phyloP scores from a whole-genome alignment of 768 basidiomycete genomes.

The Plicaturopsis crispa region DNA sequence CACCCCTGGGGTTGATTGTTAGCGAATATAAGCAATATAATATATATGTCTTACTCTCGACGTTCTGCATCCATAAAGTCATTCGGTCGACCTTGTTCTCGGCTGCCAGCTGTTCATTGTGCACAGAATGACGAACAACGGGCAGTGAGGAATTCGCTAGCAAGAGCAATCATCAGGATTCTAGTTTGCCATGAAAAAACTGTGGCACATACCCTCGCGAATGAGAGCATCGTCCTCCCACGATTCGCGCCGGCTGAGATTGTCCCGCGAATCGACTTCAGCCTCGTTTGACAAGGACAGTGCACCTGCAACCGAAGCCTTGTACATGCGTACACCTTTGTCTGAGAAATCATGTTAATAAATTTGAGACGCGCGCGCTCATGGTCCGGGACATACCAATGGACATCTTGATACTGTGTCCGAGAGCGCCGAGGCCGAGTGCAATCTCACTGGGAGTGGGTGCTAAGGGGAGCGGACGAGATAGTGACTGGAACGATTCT shows the following conservation, averaged over 20 bases:
- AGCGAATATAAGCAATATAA: slow-evolving; percentile 4
- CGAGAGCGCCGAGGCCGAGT: slow-evolving; percentile 42
- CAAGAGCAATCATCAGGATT: neutral
- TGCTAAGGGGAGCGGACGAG: too few species aligned
- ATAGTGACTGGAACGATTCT: too few species aligned
- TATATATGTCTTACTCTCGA: slow-evolving; percentile 54
- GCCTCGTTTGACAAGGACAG: too few species aligned
- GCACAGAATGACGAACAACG: slow-evolving; percentile 43
- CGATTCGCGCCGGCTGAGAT: slow-evolving; percentile 25
- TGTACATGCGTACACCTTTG: slow-evolving; percentile 62
- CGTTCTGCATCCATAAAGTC: slow-evolving; percentile 76
- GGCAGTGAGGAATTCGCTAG: slow-evolving; percentile 47
- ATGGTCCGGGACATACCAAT: slow-evolving; percentile 42
- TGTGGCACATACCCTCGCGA: slow-evolving; percentile 30
- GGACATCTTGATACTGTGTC: slow-evolving; percentile 66
- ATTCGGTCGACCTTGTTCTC: slow-evolving; percentile 59
- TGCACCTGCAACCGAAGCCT: slow-evolving; percentile 42
- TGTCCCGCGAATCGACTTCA: slow-evolving; percentile 7
- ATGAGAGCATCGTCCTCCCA: slow-evolving; percentile 43
- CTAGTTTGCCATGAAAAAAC: neutral
- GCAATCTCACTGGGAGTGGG: too few species aligned
- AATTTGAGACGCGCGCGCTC: neutral
- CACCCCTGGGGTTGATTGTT: slow-evolving; percentile 43
- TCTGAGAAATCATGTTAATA: slow-evolving; percentile 28
- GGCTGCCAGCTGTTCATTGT: slow-evolving; percentile 42